Conservation (phyloP, 495 filamentous ascomycete genomes). For the Jackrogersella multiformis region DNA sequence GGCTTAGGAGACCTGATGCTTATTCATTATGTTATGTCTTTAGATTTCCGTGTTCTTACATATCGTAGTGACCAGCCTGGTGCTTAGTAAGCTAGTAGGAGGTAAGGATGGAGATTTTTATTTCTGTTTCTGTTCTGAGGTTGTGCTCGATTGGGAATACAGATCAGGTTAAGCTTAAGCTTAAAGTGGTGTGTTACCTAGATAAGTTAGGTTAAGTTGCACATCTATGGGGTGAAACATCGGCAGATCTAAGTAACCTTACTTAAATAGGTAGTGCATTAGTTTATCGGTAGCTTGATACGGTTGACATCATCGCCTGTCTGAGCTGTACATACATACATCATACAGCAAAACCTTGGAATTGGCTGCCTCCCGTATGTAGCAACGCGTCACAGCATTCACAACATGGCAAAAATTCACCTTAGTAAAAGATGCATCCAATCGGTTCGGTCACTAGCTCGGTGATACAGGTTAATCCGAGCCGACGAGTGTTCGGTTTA, state of each 20-base stretch:
- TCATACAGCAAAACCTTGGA: neutral
- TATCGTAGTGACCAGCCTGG: too few species aligned
- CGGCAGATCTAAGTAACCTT: constrained; percentile 27
- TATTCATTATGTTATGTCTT: too few species aligned
- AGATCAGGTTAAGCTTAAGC: neutral
- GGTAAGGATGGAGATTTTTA: too few species aligned
- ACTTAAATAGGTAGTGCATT: constrained; percentile 21
- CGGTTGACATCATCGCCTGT: constrained; percentile 37
- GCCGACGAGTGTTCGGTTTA: neutral
- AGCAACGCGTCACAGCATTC: too few species aligned
- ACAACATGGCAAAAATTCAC: too few species aligned
- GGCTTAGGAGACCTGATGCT: too few species aligned
- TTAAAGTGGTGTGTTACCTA: neutral
- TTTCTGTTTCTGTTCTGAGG: too few species aligned
- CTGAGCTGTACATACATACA: constrained; percentile 17
- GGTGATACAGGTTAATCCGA: constrained; percentile 8
- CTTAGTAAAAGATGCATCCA: neutral
- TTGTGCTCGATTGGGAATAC: too few species aligned
- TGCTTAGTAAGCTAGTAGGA: too few species aligned
- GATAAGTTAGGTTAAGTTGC: neutral
- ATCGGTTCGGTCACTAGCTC: constrained; percentile 1
- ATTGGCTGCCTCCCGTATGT: constrained; percentile 19
- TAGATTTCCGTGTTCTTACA: too few species aligned
- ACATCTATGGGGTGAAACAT: constrained; percentile 8
- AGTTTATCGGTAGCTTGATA: constrained; percentile 5